These are phyloP conservation scores for Sporothrix variecibatus DNA, from an alignment of 2,329 filamentous ascomycete genomes.

Conservation along the genomic window DNA sequence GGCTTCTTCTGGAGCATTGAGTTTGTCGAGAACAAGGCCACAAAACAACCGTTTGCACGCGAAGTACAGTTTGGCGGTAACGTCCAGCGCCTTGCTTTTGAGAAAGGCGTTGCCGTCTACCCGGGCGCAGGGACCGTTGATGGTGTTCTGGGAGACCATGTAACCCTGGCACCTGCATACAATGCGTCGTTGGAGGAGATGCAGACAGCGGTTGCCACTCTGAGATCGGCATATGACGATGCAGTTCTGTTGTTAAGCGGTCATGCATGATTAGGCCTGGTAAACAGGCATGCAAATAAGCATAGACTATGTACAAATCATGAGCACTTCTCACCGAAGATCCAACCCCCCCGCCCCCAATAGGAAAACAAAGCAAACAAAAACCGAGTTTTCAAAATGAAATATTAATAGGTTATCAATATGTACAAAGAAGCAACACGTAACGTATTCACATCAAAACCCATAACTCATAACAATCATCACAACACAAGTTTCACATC, in stretches of 20 bases:
- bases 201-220: conserved; percentile 56
- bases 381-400: background rate
- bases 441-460: background rate
- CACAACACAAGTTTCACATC: background rate
- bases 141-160: conserved; percentile 65
- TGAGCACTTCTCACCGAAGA: background rate
- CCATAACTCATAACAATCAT: background rate
- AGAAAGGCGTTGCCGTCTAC: conserved; percentile 51
- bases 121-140: conserved; percentile 62
- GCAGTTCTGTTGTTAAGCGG: background rate
- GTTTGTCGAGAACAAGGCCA: conserved; percentile 38
- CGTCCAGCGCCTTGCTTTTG: conserved; percentile 38
- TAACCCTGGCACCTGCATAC: conserved; percentile 69
- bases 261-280: too few relatives aligned
- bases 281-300: background rate
- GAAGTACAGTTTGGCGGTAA: conserved; percentile 36
- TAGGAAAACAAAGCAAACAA: background rate
- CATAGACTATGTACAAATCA: background rate
- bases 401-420: background rate
- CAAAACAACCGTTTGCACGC: conserved; percentile 38
- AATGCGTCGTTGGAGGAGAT: conserved; percentile 57
- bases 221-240: conserved; percentile 39
- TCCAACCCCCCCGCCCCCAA: background rate
- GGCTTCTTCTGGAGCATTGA: conserved; percentile 61
- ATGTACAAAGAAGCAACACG: background rate